Evolutionary conservation across 441 rosid species (phyloP), one percentile per base, ranked within the genome.

Genomic region (Kokia cookei): DNA sequence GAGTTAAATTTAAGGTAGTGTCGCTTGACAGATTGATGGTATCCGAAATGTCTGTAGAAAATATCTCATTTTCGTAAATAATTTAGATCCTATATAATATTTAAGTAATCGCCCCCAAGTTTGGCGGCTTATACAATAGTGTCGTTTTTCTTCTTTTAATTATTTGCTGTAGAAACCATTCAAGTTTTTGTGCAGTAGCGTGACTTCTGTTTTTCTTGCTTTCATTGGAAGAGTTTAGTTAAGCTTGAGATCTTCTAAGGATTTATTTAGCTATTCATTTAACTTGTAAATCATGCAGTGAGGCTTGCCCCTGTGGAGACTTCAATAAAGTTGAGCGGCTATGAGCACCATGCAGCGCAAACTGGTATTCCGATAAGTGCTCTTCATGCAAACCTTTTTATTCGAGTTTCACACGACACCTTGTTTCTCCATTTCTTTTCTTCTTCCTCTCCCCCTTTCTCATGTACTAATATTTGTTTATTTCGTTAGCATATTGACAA

Each of bases 221-320:
- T 37, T 37, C 6, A 7, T 37, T 37, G 7, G 42, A 4, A 37
- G 12, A 42, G 8, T 64, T 64, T 63, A 10, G 7, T 61, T 43
- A 77, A 58, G 17, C 15, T 42, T 19, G 58, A 5, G 37, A 65
- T 71, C 54, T 43, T 22, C 27, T 48, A 71, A 37, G 65, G n/a
- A 7, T 48, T 12, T 55, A 32, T 69, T 60, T 27, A 14, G 47
- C 67, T 40, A 45, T 14, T 22, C 6, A 19, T 42, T 42, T 67
- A 26, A 22, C 45, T 29, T 15, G 32, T 17, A 73, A 26, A 68
- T 55, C 69, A 13, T 89, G 87, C 87, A 92, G 95, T 92, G 89
- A 91, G 97, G 85, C 97, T 90, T 81, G 89, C 97, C 65, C 92
- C 97, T 1, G 95, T 90, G 87, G 97, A 91, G 84, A 86, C 79